Conservation (phyloP, 768 basidiomycete species). For the Lyophyllum decastes region DNA sequence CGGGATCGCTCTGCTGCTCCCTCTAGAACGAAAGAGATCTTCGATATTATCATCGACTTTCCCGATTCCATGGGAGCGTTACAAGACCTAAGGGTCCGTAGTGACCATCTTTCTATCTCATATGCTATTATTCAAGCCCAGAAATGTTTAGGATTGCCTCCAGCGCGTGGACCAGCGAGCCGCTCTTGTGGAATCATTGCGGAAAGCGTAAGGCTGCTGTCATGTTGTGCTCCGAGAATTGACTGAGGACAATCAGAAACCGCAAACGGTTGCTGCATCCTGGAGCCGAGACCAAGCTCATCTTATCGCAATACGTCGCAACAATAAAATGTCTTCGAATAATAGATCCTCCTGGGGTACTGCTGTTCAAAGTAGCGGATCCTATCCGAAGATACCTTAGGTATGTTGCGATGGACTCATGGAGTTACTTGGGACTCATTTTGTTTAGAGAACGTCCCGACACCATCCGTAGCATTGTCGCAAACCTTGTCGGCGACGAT, state of each 20-base stretch:
- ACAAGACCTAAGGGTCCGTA: slow-evolving; percentile 75
- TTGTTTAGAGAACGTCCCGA: slow-evolving; percentile 75
- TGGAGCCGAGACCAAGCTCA: slow-evolving; percentile 91
- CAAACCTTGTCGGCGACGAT: slow-evolving; percentile 85
- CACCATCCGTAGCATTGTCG: slow-evolving; percentile 92
- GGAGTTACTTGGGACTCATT: background rate
- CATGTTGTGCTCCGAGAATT: background rate
- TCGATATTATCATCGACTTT: slow-evolving; percentile 94
- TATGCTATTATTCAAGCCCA: background rate
- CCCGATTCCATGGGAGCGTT: slow-evolving; percentile 86
- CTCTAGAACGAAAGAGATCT: slow-evolving; percentile 76
- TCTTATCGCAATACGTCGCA: slow-evolving; percentile 86
- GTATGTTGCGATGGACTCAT: slow-evolving; percentile 37
- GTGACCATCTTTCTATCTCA: background rate
- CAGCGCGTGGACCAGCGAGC: slow-evolving; percentile 80
- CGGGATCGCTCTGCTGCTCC: background rate
- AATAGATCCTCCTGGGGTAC: slow-evolving; percentile 89
- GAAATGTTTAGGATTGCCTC: slow-evolving; percentile 57
- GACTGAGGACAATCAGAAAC: slow-evolving; percentile 50
- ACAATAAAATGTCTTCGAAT: slow-evolving; percentile 90
- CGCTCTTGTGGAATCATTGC: slow-evolving; percentile 73
- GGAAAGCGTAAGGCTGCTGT: slow-evolving; percentile 64
- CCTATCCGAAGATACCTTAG: slow-evolving; percentile 89
- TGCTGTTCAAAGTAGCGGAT: slow-evolving; percentile 92
- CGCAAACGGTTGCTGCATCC: slow-evolving; percentile 90